These are phyloP conservation scores for Euphorbia pulcherrima DNA, from an alignment of 345 rosid species.

Conservation along the genomic window DNA sequence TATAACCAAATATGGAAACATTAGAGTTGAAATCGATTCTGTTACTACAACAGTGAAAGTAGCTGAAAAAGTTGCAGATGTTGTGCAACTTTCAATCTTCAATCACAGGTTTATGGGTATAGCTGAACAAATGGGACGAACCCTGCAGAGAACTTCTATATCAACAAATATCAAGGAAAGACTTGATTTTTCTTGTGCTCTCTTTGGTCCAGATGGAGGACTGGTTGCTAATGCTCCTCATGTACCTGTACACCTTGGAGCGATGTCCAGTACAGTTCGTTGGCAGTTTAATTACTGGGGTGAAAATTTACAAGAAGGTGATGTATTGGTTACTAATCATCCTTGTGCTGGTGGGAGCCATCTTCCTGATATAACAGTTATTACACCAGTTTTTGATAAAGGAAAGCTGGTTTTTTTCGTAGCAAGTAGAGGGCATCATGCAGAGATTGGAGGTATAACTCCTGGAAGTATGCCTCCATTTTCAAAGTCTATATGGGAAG, in stretches of 20 bases:
- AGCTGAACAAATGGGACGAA: constrained; percentile 98
- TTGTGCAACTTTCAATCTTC: constrained; percentile 91
- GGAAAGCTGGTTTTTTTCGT: constrained; percentile 89
- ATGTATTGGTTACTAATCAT: constrained; percentile 88
- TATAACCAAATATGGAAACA: constrained; percentile 85
- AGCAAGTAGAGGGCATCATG: constrained; percentile 97
- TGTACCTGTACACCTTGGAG: constrained; percentile 95
- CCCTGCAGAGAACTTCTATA: constrained; percentile 93
- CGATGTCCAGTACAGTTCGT: constrained; percentile 88
- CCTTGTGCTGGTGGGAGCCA: constrained; percentile 98
- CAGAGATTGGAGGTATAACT: constrained; percentile 97
- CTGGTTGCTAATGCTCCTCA: constrained; percentile 98
- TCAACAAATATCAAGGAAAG: constrained; percentile 95
- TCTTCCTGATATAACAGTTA: constrained; percentile 91
- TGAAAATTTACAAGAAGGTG: constrained; percentile 69
- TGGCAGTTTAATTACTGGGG: constrained; percentile 94
- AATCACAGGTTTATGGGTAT: constrained; percentile 98
- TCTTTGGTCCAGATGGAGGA: constrained; percentile 91
- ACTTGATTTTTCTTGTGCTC: constrained; percentile 94
- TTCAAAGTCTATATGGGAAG: constrained; percentile 92
- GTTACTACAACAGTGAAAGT: constrained; percentile 35
- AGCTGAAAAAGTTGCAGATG: constrained; percentile 78
- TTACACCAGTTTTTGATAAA: constrained; percentile 80
- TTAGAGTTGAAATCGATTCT: constrained; percentile 65
- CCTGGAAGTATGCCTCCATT: constrained; percentile 99